Evolutionary conservation across 805 yeast genomes (phyloP).

Genomic region (Jamesozyma spencerorum): DNA sequence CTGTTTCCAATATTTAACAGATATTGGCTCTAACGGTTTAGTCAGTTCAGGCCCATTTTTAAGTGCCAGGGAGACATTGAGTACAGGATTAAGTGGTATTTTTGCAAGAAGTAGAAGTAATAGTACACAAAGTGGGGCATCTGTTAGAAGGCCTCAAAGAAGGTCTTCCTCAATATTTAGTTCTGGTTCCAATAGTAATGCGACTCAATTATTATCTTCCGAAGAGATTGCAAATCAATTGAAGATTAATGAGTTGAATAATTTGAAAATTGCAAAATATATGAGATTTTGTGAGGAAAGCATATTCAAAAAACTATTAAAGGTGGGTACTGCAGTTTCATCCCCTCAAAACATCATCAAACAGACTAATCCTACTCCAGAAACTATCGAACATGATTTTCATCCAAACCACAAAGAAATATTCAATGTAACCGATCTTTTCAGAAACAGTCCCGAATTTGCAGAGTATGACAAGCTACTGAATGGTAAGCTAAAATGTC

Average conservation of each 20-base stretch:
- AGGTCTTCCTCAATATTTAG: conserved; percentile 27
- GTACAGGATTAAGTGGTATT: conserved; percentile 30
- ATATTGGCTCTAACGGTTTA: not conserved
- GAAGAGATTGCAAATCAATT: conserved; percentile 26
- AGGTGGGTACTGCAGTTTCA: conserved; percentile 28
- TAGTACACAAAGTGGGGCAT: conserved; percentile 13
- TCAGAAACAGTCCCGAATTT: conserved; percentile 28
- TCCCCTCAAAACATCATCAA: conserved; percentile 2
- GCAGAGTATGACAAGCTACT: conserved; percentile 22
- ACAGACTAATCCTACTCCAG: not conserved
- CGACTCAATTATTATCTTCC: conserved; percentile 24
- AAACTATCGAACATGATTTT: not conserved
- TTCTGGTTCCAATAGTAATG: conserved; percentile 14
- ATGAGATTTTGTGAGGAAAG: conserved; percentile 27
- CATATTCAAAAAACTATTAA: conserved; percentile 21
- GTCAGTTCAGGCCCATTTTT: conserved; percentile 10
- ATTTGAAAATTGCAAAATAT: conserved; percentile 21
- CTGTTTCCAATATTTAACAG: conserved; percentile 20
- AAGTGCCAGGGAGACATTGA: conserved; percentile 24
- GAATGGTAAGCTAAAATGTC: conserved; percentile 15
- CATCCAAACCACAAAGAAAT: conserved; percentile 4
- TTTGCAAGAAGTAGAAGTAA: conserved; percentile 30
- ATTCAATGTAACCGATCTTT: conserved; percentile 19
- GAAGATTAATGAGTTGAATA: conserved; percentile 19
- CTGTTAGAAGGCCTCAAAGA: conserved; percentile 16